Conservation (phyloP, 2,329 filamentous ascomycete genomes). For the Talaromyces verruculosus region DNA sequence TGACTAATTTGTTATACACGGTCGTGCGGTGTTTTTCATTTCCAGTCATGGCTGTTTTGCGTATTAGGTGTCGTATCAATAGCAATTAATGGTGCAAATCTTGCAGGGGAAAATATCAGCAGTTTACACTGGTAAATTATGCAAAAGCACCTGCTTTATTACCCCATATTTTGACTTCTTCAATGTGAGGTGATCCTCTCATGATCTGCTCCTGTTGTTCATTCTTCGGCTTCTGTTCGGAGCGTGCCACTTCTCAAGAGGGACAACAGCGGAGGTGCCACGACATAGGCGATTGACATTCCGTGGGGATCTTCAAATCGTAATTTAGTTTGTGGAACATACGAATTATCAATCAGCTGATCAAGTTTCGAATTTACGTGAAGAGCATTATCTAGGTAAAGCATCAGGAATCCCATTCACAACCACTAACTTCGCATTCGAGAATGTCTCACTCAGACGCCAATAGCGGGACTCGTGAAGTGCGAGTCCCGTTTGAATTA, state of each 20-base stretch:
- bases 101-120: neutral
- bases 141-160: neutral
- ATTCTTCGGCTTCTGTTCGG: neutral
- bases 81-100: neutral
- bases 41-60: neutral
- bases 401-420: neutral
- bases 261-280: neutral
- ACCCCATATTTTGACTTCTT: neutral
- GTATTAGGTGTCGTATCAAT: neutral
- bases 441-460: neutral
- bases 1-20: slow-evolving; percentile 27
- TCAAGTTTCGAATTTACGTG: neutral
- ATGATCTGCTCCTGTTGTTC: neutral
- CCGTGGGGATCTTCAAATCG: neutral
- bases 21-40: neutral
- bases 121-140: neutral
- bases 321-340: neutral
- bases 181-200: neutral
- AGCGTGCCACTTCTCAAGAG: slow-evolving; percentile 1
- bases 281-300: neutral
- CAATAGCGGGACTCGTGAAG: neutral
- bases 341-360: neutral
- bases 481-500: slow-evolving; percentile 28
- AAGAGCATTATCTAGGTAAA: neutral
- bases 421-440: neutral